Base-by-base conservation (phyloP, 441 rosid genomes). In the Erodium trifolium region DNA sequence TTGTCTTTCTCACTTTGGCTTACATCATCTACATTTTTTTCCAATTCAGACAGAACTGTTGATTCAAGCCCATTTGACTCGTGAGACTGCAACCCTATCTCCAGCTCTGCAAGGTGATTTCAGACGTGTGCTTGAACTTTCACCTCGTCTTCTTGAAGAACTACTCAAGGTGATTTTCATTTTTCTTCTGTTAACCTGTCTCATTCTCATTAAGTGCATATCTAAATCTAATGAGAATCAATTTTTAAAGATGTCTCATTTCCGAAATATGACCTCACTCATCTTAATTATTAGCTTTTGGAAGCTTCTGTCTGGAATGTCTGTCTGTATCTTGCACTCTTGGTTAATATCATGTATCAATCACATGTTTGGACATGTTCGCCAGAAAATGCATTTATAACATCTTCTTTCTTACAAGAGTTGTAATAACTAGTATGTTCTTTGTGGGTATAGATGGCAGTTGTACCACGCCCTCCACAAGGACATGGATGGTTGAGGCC, bases 401-500 rank as follows among this genome's bases (percentile, higher is more conserved):
- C 63, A 18, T 18, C 17, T 18, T 3, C 11, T 57, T 57, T 18
- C 27, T 17, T 57, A 11, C 63, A 17, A 57, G 63, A 57, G 12
- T 57, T 57, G 27, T 57, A 57, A 17, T 57, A 57, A 57, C 29
- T 7, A 57, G 17, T 57, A 57, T 7, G 63, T 57, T 23, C 63
- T 57, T 17, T 57, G 63, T 55, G 63, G 63, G 27, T 16, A 57
- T 11, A 57, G 63, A 57, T 57, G 63, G 63, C 63, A 16, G 63
- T 57, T 57, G 63, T 57, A 17, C 63, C 63, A 57, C 63, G 63
- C 63, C 63, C 63, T 57, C 63, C 63, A 18, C 63, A 18, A 57
- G 63, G 63, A 23, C 63, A 57, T 57, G 63, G 63, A 57, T 57
- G 63, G 63, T 57, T 57, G 63, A 57, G 63, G 63, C 63, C 63